These are phyloP conservation scores for Penicillium lividum DNA, from an alignment of 495 filamentous ascomycete species.

Conservation along the genomic window DNA sequence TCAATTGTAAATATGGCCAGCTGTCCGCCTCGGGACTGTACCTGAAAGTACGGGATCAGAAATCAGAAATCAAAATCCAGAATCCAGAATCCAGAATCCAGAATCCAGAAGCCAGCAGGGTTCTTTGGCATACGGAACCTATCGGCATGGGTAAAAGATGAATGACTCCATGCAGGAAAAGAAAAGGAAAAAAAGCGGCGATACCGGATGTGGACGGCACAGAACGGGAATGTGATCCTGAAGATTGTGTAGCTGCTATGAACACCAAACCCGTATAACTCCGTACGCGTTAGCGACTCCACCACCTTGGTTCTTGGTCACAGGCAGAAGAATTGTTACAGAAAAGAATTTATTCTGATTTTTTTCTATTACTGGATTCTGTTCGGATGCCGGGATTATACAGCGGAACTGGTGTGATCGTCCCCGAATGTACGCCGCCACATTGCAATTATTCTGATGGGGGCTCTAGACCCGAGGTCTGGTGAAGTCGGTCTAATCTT, in stretches of 20 bases:
- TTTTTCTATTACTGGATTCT: not conserved
- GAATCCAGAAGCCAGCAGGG: not conserved
- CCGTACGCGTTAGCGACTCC: conserved; percentile 23
- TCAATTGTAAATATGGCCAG: conserved; percentile 23
- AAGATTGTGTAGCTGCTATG: not conserved
- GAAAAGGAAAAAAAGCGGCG: conserved; percentile 11
- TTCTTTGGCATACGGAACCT: conserved; percentile 16
- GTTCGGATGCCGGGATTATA: conserved; percentile 5
- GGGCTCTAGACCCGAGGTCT: conserved; percentile 10
- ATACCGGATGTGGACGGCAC: conserved; percentile 26
- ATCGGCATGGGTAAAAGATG: conserved; percentile 11
- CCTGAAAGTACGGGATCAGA: conserved; percentile 15
- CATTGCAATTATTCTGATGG: not conserved
- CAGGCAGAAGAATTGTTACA: conserved; percentile 14
- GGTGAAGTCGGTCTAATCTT: conserved; percentile 8
- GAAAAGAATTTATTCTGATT: not conserved
- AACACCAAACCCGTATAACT: not conserved
- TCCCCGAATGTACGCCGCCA: conserved; percentile 5
- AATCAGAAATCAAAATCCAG: too few relatives aligned
- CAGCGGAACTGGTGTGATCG: conserved; percentile 12
- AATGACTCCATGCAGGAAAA: conserved; percentile 7
- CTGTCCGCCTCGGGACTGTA: conserved; percentile 18
- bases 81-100: too few relatives aligned
- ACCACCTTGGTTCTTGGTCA: conserved; percentile 10
- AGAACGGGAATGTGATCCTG: conserved; percentile 22